phyloP scores from a whole-genome alignment of 768 basidiomycete species.

The Boletus tylopilopsis region DNA sequence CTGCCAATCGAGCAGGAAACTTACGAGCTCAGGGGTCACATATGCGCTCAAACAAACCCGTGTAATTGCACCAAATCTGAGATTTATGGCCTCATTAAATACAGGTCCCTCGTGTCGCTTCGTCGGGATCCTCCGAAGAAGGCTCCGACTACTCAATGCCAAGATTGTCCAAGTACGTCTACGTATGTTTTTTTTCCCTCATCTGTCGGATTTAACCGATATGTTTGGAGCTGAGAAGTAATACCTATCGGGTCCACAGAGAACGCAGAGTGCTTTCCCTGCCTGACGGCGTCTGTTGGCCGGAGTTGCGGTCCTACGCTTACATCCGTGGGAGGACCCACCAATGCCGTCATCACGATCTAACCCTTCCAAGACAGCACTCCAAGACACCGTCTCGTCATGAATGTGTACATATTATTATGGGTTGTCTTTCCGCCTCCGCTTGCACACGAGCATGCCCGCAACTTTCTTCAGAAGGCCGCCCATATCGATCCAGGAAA shows the following conservation, averaged over 20 bases:
- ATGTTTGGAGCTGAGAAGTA: slow-evolving; percentile 4
- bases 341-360: slow-evolving; percentile 27
- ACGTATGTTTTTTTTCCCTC: slow-evolving; percentile 9
- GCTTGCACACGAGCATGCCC: slow-evolving; percentile 29
- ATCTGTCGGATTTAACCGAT: slow-evolving; percentile 15
- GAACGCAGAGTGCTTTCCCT: not conserved
- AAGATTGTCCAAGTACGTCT: slow-evolving; percentile 11
- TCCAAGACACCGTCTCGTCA: slow-evolving; percentile 28
- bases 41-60: slow-evolving; percentile 5
- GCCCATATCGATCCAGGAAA: slow-evolving; percentile 34
- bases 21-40: slow-evolving; percentile 21
- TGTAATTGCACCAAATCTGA: slow-evolving; percentile 26
- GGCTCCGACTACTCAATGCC: slow-evolving; percentile 13
- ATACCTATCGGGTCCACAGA: not conserved
- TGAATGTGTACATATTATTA: slow-evolving; percentile 24
- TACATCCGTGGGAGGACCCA: slow-evolving; percentile 25
- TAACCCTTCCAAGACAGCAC: slow-evolving; percentile 25
- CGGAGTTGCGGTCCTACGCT: slow-evolving; percentile 11
- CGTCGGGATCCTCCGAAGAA: slow-evolving; percentile 24
- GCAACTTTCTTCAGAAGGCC: slow-evolving; percentile 30
- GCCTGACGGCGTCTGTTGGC: slow-evolving; percentile 19
- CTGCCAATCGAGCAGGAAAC: slow-evolving; percentile 1
- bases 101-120: slow-evolving; percentile 14
- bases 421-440: slow-evolving; percentile 14
- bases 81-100: slow-evolving; percentile 23